These are phyloP conservation scores for Trichoderma pleuroti DNA, from an alignment of 2,329 filamentous ascomycete genomes.

Conservation along the genomic window DNA sequence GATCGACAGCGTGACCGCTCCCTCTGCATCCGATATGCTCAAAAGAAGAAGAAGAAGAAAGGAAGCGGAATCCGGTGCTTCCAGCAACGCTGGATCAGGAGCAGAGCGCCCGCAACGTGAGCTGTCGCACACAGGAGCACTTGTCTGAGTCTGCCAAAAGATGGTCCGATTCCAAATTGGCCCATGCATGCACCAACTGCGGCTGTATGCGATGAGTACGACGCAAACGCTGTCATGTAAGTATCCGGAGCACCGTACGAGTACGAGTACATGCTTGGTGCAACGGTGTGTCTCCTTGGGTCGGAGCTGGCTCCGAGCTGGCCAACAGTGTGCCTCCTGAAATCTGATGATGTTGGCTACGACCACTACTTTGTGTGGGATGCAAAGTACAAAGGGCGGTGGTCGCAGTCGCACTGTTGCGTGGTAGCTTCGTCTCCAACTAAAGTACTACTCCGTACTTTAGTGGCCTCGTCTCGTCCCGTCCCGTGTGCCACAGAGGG, in stretches of 20 bases:
- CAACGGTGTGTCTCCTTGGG: not conserved
- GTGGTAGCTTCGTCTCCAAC: not conserved
- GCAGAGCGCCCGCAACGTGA: not conserved
- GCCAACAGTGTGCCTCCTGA: not conserved
- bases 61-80: not conserved
- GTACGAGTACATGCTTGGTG: not conserved
- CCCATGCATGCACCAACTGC: constrained; percentile 5
- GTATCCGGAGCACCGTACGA: not conserved
- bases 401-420: not conserved
- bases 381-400: not conserved
- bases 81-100: not conserved
- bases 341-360: not conserved
- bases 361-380: not conserved
- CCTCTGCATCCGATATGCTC: not conserved
- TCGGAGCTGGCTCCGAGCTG: not conserved
- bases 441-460: not conserved
- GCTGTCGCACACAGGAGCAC: constrained; percentile 4
- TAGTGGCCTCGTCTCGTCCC: constrained; percentile 10
- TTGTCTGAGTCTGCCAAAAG: not conserved
- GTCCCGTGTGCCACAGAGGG: constrained; percentile 14
- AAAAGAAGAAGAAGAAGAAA: not conserved
- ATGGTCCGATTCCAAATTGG: constrained; percentile 12
- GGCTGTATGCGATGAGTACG: constrained; percentile 4
- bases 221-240: not conserved
- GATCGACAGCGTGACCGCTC: not conserved